Base-by-base conservation (phyloP, 1,284 basidiomycete species). In the Rugosomyces carneus region DNA sequence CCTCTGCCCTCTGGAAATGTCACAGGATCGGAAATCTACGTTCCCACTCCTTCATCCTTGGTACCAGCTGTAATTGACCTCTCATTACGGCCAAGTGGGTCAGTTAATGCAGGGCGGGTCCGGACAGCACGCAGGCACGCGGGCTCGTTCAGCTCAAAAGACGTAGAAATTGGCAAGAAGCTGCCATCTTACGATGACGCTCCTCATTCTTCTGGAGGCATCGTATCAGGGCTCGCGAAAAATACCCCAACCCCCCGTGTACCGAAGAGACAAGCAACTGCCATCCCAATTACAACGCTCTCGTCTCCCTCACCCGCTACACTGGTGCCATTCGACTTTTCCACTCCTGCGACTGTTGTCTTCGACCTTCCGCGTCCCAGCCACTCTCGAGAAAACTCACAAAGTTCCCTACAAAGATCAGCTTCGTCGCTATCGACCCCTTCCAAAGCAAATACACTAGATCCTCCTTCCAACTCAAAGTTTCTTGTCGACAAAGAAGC, bases 141-240 rank as follows among this genome's bases (percentile, higher is more conserved):
- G 1, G 93, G 93, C 5, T 95, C 92, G 0, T 96, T 95, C 69
- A 93, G 90, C 53, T 84, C 78, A 27, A 88, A 91, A 59, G 93
- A 96, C 61, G 86, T 96, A 1, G 84, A 94, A 62, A 81, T 90
- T 45, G 93, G 93, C 29, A 89, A 84, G 64, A 72, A 79, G 44
- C 68, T 95, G 52, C 86, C 89, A 2, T 82, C 82, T 11, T 77
- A 78, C 52, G 73, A 78, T 34, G 71, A 71, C 43, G 37, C 68
- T 43, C 69, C 63, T 29, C 56, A 49, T 29, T 54, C 57, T 47
- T 62, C 54, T 37, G 66, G 62, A 57, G 66, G 70, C 16, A 53
- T 70, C 31, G 59, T 63, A 10, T 57, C 64, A 37, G 61, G 63
- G 23, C 48, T 52, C 31, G 59, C 60, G 19, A 56, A 65, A 16